Percentiles rank a stretch among this genome's conserved stretches.
Conservation (phyloP, 305 asterid species). For the Striga hermonthica region DNA sequence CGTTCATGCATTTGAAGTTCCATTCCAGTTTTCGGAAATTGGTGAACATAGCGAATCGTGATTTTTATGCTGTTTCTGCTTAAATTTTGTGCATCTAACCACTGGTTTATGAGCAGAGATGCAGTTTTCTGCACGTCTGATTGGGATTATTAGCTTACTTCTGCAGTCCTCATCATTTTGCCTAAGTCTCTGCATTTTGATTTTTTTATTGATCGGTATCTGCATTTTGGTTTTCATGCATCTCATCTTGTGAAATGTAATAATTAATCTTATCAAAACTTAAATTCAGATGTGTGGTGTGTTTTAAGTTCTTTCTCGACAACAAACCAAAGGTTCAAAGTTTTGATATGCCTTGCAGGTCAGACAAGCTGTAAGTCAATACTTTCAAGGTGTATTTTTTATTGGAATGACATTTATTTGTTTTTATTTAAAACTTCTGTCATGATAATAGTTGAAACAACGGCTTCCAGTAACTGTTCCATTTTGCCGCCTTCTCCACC, state of each 20-base stretch:
- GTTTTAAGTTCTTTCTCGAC: background rate
- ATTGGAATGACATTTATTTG: conserved; percentile 2
- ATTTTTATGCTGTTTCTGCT: conserved; percentile 8
- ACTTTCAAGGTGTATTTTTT: conserved; percentile 28
- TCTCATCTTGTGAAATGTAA: conserved; percentile 12
- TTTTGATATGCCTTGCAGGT: conserved; percentile 10
- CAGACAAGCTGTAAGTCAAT: conserved; percentile 83
- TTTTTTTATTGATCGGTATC: no score
- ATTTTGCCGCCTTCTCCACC: conserved; percentile 11
- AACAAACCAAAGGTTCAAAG: conserved; percentile 7
- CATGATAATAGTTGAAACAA: conserved; percentile 9
- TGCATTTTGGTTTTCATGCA: conserved; percentile 8
- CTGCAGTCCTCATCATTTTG: conserved; percentile 16
- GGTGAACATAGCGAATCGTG: conserved; percentile 19
- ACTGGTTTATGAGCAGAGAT: conserved; percentile 11
- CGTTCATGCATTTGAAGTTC: conserved; percentile 24
- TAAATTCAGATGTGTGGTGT: conserved; percentile 13
- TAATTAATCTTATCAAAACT: conserved; percentile 10
- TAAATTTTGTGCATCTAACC: background rate
- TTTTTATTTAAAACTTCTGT: conserved; percentile 5
- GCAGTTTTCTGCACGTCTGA: conserved; percentile 22
- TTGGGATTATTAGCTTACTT: conserved; percentile 18
- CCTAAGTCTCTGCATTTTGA: no score
- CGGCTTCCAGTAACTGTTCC: conserved; percentile 14
- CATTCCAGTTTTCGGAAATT: conserved; percentile 20